Conservation (phyloP, 2,329 filamentous ascomycete genomes). For the Cyphellophora attinorum region DNA sequence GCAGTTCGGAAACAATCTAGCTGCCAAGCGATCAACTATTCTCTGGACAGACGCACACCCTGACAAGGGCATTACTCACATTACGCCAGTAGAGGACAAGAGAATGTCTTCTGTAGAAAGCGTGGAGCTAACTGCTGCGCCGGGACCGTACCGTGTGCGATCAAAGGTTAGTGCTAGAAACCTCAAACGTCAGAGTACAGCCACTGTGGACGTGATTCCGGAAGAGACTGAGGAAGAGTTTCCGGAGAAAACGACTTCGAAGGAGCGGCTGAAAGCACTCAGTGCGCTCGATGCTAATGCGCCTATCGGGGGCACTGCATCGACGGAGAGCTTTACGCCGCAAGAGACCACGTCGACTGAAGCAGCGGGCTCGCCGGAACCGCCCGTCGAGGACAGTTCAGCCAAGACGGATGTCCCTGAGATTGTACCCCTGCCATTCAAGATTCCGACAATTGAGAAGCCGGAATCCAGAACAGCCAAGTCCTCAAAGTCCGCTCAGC, state of each 20-base stretch:
- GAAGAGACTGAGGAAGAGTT: slow-evolving; percentile 14
- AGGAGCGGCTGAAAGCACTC: slow-evolving; percentile 70
- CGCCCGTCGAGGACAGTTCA: not conserved
- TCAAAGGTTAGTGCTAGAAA: slow-evolving; percentile 9
- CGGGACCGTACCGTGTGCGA: slow-evolving; percentile 1
- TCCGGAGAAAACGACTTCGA: slow-evolving; percentile 40
- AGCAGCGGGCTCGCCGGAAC: not conserved
- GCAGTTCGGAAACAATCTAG: slow-evolving; percentile 56
- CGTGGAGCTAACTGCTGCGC: slow-evolving; percentile 13
- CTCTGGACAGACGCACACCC: slow-evolving; percentile 35
- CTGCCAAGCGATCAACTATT: slow-evolving; percentile 36
- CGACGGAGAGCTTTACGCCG: not conserved
- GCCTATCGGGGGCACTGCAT: not conserved
- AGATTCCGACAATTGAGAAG: not conserved
- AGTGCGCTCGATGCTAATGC: slow-evolving; percentile 52
- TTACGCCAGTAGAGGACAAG: slow-evolving; percentile 5
- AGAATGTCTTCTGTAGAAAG: slow-evolving; percentile 1
- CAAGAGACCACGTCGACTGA: not conserved
- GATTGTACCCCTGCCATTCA: not conserved
- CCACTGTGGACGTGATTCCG: slow-evolving; percentile 15
- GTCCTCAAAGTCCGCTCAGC: no score
- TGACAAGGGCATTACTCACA: slow-evolving; percentile 21
- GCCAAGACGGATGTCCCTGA: no score
- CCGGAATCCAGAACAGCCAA: no score
- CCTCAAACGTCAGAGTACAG: slow-evolving; percentile 13